phyloP scores from a whole-genome alignment of 306 rosid species.

The Vigna mungo region DNA sequence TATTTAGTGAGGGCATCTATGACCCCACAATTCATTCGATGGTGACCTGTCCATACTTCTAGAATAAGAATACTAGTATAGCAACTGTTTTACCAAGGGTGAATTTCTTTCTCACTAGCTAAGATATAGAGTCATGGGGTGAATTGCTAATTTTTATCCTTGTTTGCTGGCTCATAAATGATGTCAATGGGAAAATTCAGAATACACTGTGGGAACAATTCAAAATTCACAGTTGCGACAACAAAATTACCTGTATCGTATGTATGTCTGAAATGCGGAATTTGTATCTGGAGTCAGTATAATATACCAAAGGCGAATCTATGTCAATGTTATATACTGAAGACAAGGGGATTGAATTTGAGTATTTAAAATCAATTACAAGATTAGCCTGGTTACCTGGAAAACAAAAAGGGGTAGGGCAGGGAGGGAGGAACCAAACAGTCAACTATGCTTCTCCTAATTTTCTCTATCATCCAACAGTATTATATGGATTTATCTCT shows the following conservation, averaged over 20 bases:
- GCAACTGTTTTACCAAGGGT: no score
- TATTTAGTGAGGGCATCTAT: not conserved
- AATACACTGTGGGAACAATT: not conserved
- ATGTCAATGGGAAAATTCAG: not conserved
- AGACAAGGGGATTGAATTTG: not conserved
- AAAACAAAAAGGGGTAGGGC: not conserved
- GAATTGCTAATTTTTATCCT: slow-evolving; percentile 7
- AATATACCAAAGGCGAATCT: not conserved
- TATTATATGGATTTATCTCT: slow-evolving; percentile 26
- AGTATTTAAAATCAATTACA: slow-evolving; percentile 18
- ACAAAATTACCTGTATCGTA: not conserved
- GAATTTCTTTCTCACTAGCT: slow-evolving; percentile 13
- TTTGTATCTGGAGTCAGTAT: slow-evolving; percentile 15
- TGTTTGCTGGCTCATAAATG: slow-evolving; percentile 1
- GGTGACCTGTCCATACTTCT: not conserved
- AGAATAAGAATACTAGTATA: no score
- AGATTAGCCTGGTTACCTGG: slow-evolving; percentile 1
- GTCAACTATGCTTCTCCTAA: slow-evolving; percentile 13
- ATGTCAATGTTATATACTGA: slow-evolving; percentile 13
- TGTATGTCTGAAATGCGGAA: not conserved
- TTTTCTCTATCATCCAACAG: slow-evolving; percentile 1
- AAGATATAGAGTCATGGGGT: not conserved
- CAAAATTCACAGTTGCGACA: not conserved
- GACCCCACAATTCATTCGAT: not conserved
- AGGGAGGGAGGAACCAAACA: not conserved